Evolutionary conservation across 768 basidiomycete genomes (phyloP), one percentile per base, ranked within the genome.

Genomic region (Rubroboletus satanas): DNA sequence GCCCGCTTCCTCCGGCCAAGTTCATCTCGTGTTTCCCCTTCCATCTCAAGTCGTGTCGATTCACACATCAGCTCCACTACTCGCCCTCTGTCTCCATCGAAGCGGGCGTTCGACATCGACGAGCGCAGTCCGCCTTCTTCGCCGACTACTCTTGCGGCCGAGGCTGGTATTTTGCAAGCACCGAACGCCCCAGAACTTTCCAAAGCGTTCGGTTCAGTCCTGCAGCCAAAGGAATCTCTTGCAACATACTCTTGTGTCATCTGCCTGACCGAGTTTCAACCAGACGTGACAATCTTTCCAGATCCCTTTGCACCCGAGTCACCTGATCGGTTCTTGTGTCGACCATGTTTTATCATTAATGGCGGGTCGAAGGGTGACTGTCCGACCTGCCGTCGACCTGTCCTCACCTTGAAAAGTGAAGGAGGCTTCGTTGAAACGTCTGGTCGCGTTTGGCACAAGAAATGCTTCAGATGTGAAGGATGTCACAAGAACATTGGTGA

Each of bases 231-330:
- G 60, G 88, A 88, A 63, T 79, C 85, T 7, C 77, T 92, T n/a
- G 68, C 79, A 9, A 79, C 83, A 28, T 85, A 86, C 62, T 80
- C 82, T 4, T 93, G 91, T 66, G 80, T 79, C 33, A 66, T 83
- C 12, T 93, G 91, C 66, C 72, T 75, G 15, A 69, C 76, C 0
- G 73, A 77, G 10, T 93, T 93, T 64, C 80, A 83, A 35, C 90
- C 90, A 3, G 90, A 93, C 67, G 82, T 87, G 21, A 93, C 91
- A 31, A 90, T 93, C 56, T 93, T 90, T 64, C 91, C 91, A 1
- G 85, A 91, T 62, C 87, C 86, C 37, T 62, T 57, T 15, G 18
- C 51, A 33, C 44, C 54, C 37, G 56, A 50, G 17, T 49, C 47
- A 26, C 45, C 64, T 61, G 74, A 73, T n/a, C 79, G 81, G 3